Evolutionary conservation across 495 filamentous ascomycete species (phyloP).

Genomic region (Paragyromitra xinjiangensis): DNA sequence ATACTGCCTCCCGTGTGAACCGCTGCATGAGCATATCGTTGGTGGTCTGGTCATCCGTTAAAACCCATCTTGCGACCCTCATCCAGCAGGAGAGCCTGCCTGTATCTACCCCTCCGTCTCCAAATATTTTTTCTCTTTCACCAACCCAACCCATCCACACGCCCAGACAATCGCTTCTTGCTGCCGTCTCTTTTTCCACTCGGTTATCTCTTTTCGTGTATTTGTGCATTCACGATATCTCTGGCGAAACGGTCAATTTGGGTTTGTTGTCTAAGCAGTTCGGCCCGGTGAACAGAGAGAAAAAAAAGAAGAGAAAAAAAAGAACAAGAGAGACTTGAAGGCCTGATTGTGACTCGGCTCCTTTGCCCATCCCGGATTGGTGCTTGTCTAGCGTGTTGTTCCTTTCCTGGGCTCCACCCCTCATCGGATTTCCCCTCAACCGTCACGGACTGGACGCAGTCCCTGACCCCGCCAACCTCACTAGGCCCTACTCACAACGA

Average conservation of each 20-base stretch:
- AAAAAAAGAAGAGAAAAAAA: neutral
- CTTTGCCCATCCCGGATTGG: conserved; percentile 36
- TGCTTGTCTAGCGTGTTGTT: conserved; percentile 42
- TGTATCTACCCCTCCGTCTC: conserved; percentile 36
- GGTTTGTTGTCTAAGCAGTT: conserved; percentile 18
- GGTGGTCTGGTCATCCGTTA: conserved; percentile 42
- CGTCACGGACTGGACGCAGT: conserved; percentile 47
- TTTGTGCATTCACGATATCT: conserved; percentile 23
- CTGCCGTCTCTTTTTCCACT: neutral
- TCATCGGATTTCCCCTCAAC: conserved; percentile 49
- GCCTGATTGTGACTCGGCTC: conserved; percentile 37
- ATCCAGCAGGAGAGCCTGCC: conserved; percentile 2
- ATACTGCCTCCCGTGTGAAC: conserved; percentile 15
- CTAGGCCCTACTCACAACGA: conserved; percentile 33
- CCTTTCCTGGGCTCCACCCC: conserved; percentile 44
- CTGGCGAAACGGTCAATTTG: conserved; percentile 23
- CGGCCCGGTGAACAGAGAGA: neutral
- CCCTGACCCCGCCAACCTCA: conserved; percentile 53
- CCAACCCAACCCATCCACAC: neutral
- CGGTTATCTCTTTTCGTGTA: conserved; percentile 21
- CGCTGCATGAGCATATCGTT: conserved; percentile 21
- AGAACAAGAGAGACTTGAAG: neutral
- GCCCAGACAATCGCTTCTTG: conserved; percentile 10
- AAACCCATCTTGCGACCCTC: conserved; percentile 42
- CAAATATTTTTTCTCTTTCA: conserved; percentile 13